phyloP scores from a whole-genome alignment of 495 filamentous ascomycete genomes.

The Penicillium steckii region DNA sequence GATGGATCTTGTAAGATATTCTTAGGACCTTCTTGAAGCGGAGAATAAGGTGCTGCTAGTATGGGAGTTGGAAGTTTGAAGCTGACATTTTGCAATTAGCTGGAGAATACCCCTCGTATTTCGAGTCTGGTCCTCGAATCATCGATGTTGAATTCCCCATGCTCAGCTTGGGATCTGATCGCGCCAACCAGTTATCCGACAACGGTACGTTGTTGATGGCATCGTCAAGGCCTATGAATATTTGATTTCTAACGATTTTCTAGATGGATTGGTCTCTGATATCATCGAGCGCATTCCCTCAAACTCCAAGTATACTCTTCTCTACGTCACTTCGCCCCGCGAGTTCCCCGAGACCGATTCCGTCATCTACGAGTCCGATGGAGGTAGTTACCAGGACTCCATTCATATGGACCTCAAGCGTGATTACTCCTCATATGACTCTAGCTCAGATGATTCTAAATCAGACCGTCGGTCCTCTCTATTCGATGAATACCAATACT shows the following conservation, averaged over 20 bases:
- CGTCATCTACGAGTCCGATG: slow-evolving; percentile 50
- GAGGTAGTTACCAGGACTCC: slow-evolving; percentile 45
- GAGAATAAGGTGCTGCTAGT: no score
- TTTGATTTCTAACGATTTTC: not conserved
- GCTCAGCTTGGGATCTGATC: slow-evolving; percentile 38
- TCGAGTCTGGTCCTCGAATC: slow-evolving; percentile 47
- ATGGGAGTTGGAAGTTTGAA: not conserved
- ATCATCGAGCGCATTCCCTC: slow-evolving; percentile 55
- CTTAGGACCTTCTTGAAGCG: not conserved
- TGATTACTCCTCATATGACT: slow-evolving; percentile 41
- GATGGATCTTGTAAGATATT: slow-evolving; percentile 65
- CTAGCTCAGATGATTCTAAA: slow-evolving; percentile 7
- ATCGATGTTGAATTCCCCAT: slow-evolving; percentile 53
- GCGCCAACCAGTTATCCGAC: slow-evolving; percentile 43
- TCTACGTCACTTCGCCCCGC: slow-evolving; percentile 57
- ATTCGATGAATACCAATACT: slow-evolving; percentile 90
- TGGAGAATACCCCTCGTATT: slow-evolving; percentile 42
- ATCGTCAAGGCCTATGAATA: no score
- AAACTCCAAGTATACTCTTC: slow-evolving; percentile 57
- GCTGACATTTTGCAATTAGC: slow-evolving; percentile 30
- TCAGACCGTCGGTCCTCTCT: slow-evolving; percentile 50
- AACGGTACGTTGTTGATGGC: slow-evolving; percentile 39
- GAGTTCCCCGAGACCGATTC: slow-evolving; percentile 41
- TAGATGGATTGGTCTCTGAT: slow-evolving; percentile 61
- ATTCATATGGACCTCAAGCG: slow-evolving; percentile 61